Conservation (phyloP, 1,284 basidiomycete species). For the Termitomyces sp. region DNA sequence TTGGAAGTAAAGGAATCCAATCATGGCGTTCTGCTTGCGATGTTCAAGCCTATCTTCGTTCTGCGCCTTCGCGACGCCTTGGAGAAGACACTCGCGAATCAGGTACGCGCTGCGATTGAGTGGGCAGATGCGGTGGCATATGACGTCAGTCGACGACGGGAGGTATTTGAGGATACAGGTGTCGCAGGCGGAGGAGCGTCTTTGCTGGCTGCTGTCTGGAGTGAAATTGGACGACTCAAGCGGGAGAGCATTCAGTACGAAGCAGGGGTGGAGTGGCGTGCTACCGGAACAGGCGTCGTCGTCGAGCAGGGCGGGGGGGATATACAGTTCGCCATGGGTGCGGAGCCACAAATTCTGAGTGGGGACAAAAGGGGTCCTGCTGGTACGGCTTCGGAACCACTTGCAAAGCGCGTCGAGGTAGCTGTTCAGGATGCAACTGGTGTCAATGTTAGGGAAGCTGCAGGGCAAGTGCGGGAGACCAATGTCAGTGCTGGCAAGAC, state of each 20-base stretch:
- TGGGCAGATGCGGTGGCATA: constrained; percentile 49
- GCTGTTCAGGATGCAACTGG: constrained; percentile 24
- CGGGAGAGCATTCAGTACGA: constrained; percentile 18
- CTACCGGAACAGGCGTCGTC: constrained; percentile 58
- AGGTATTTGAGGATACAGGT: constrained; percentile 62
- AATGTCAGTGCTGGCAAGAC: constrained; percentile 12
- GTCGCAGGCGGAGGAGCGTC: constrained; percentile 37
- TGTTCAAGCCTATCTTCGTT: constrained; percentile 59
- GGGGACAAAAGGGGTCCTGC: constrained; percentile 61
- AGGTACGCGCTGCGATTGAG: constrained; percentile 45
- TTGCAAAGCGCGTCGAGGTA: constrained; percentile 31
- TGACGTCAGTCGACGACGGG: constrained; percentile 49
- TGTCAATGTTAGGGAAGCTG: constrained; percentile 22
- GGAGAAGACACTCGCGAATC: constrained; percentile 48
- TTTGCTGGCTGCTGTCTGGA: constrained; percentile 55
- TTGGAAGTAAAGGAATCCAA: constrained; percentile 54
- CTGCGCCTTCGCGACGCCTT: constrained; percentile 51
- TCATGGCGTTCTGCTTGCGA: constrained; percentile 50
- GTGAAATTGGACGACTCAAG: constrained; percentile 44
- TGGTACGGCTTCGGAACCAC: constrained; percentile 45
- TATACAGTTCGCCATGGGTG: constrained; percentile 57
- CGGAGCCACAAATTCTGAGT: constrained; percentile 62
- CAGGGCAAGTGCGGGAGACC: constrained; percentile 16
- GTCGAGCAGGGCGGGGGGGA: constrained; percentile 40
- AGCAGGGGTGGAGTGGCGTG: constrained; percentile 39